Base-by-base conservation (phyloP, 352 stramenopile species). In the Phytophthora syringae region DNA sequence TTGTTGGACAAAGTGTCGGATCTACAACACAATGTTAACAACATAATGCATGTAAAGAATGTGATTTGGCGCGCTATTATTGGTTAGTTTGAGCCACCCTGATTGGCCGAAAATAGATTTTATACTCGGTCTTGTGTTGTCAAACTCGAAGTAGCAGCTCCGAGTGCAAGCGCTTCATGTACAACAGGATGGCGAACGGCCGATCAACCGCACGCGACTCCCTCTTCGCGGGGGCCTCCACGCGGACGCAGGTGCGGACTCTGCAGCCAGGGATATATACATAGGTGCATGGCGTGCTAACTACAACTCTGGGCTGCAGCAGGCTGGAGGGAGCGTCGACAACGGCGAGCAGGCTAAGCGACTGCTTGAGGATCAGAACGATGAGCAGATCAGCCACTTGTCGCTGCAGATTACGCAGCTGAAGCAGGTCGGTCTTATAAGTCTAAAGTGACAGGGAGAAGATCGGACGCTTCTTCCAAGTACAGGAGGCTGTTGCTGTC, bases 361-460 rank as follows among this genome's bases (percentile, higher is more conserved):
- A 30, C 71, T 96, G 28, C 69, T 94, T 28, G 88, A 96, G 49
- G 88, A 94, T 37, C 88, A 96, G 48, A 96, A 96, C 40, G 86
- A 96, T 30, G 86, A 94, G 65, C 84, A 96, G 62, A 93, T 96
- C 52, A 93, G 84, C 65, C 86, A 94, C 60, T 67, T 96, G 62
- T 94, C 86, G 62, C 74, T 94, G 65, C 88, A 96, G 74, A 94
- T 94, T 63, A 89, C 80, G 53, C 80, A 93, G 62, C 61, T 96
- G 30, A 94, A 94, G 63, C 81, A 92, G 81, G 88, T 96, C 36
- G 27, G 63, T 48, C 15, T n/a, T n/a, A n/a, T n/a, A n/a, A n/a
- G n/a, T n/a, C n/a, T n/a, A n/a, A n/a, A n/a, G n/a, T n/a, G n/a
- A n/a, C n/a, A n/a, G n/a, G n/a, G n/a, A n/a, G n/a, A n/a, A n/a